These are phyloP conservation scores for Shiraia bambusicola DNA, from an alignment of 2,329 filamentous ascomycete genomes.

Conservation along the genomic window DNA sequence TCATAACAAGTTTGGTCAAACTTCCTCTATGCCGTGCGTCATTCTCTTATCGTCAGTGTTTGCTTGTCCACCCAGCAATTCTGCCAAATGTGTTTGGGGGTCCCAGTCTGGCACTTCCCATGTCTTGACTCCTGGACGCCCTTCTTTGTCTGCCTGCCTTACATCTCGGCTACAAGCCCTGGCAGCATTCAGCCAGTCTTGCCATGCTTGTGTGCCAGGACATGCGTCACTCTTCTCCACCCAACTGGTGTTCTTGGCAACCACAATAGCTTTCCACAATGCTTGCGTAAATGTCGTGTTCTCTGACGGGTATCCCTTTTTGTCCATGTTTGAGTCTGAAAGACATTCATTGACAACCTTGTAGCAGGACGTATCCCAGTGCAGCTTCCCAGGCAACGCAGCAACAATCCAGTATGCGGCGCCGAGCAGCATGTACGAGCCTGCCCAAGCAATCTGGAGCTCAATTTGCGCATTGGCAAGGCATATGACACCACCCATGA, in stretches of 20 bases:
- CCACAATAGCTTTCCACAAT: constrained; percentile 52
- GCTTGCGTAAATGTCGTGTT: constrained; percentile 50
- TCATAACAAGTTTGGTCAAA: constrained; percentile 10
- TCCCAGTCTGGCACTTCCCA: constrained; percentile 42
- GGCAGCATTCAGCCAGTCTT: constrained; percentile 45
- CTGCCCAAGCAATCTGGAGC: constrained; percentile 53
- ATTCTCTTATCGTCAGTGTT: constrained; percentile 17
- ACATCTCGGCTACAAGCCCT: constrained; percentile 21
- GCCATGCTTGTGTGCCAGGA: constrained; percentile 47
- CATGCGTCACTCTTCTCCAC: constrained; percentile 44
- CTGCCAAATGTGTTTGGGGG: constrained; percentile 25
- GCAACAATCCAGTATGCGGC: constrained; percentile 55
- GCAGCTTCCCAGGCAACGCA: constrained; percentile 48
- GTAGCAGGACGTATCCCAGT: constrained; percentile 53
- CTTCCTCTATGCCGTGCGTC: constrained; percentile 16
- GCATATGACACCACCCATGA: constrained; percentile 56
- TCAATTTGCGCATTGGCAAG: constrained; percentile 53
- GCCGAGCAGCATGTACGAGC: constrained; percentile 53
- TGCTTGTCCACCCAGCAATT: constrained; percentile 24
- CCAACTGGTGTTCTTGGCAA: constrained; percentile 50
- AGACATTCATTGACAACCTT: constrained; percentile 42
- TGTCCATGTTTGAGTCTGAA: constrained; percentile 36
- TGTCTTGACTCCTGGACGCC: constrained; percentile 14
- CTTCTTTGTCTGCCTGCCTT: constrained; percentile 9
- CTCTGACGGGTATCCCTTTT: constrained; percentile 34